Base-by-base conservation (phyloP, 1,284 basidiomycete species). In the Cronartium quercuum region DNA sequence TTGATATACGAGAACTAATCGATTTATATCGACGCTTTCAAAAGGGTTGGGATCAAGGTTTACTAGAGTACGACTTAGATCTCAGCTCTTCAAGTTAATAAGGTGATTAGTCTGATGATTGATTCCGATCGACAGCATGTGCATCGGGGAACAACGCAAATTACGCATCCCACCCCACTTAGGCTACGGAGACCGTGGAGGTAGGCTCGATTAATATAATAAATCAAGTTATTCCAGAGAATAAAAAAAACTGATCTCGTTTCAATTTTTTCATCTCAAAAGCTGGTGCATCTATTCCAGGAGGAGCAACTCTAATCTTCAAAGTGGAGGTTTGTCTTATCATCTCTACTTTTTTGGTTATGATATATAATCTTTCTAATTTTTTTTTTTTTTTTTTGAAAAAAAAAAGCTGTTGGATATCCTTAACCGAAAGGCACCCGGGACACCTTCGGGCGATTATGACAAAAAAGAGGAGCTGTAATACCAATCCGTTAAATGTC, bases 101-200 rank as follows among this genome's bases (percentile, higher is more conserved):
- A 35, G 5, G 15, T 64, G 24, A 18, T 42, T 74, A 61, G 34
- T 61, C 40, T 67, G 3, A 18, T 35, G 24, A 6, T 24, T 6
- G 58, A n/a, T n/a, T 58, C 18, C 38, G 21, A 9, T 35, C 40
- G 13, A n/a, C 44, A 75, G 71, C 76, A 82, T 82, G 81, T 82
- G 81, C 75, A 77, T 80, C 15, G 81, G 81, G 44, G 81, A 82
- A 74, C 82, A 82, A 76, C 79, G 81, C 18, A 81, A 81, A 69
- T 78, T 82, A 67, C 77, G 80, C 67, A 81, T 82, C 75, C 81
- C 81, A 0, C 79, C 81, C 12, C 13, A 66, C 3, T 75, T 80
- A 41, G 81, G 78, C 2, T 82, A 82, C 73, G 81, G 81, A 40
- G 78, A 75, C 2, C 51, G 75, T 5, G 81, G 81, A 1, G 71